Percentiles rank a stretch among this genome's conserved stretches.
phyloP scores from a whole-genome alignment of 331 rosid genomes.

The Rosa hybrid region DNA sequence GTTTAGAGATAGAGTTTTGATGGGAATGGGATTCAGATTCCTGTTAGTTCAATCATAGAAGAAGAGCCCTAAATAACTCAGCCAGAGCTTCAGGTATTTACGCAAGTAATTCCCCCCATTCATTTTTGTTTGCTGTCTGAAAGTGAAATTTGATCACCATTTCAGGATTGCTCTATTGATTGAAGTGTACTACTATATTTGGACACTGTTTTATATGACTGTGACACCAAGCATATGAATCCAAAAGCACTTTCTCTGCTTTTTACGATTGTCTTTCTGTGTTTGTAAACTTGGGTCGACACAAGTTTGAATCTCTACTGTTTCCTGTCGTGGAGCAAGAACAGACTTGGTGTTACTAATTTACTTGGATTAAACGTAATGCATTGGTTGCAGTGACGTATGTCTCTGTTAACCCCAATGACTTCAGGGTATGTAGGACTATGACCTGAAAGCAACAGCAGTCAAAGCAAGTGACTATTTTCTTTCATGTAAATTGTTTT shows the following conservation, averaged over 20 bases:
- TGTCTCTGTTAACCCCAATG: not conserved
- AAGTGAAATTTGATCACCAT: not conserved
- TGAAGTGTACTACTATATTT: not conserved
- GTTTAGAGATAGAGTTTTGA: conserved; percentile 21
- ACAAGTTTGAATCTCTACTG: not conserved
- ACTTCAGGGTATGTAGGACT: not conserved
- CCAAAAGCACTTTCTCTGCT: not conserved
- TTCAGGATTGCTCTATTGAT: not conserved
- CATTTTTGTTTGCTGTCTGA: not conserved
- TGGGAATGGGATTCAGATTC: conserved; percentile 35
- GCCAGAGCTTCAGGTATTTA: not conserved
- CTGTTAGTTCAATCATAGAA: conserved; percentile 23
- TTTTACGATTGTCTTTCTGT: not conserved
- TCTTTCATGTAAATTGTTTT: not conserved
- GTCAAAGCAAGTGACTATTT: not conserved
- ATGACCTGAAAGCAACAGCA: not conserved
- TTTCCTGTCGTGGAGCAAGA: not conserved
- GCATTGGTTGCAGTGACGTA: not conserved
- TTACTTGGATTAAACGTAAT: not conserved
- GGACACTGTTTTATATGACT: not conserved
- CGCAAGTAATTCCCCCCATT: not conserved
- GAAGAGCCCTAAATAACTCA: not conserved
- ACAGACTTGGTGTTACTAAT: not conserved
- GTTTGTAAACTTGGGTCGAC: not conserved
- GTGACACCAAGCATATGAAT: conserved; percentile 2